Base-by-base conservation (phyloP, 148 eudicot genomes). In the Fagopyrum tataricum region DNA sequence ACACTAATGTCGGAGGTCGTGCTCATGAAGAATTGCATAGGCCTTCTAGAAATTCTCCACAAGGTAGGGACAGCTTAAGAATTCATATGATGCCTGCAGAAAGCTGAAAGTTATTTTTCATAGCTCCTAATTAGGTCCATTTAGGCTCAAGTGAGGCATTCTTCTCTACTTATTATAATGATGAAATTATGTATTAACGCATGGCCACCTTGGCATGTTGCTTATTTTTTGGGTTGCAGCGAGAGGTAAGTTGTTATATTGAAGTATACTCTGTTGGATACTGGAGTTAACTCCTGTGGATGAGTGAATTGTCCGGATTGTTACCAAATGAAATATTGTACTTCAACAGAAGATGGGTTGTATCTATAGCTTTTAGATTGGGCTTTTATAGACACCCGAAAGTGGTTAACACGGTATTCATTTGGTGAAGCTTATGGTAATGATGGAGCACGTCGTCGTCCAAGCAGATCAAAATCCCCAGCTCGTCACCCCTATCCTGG, bases 381-480 rank as follows among this genome's bases (percentile, higher is more conserved):
- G 85, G 89, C 88, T 86, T 79, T 80, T 79, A 69, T 75, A 80
- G 79, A 80, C 80, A 85, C 82, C 83, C 83, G 81, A 84, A 84
- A 82, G 84, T 82, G 85, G 88, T 92, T 90, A 89, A 92, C 87
- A 82, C 80, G 74, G 74, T 87, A 85, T 90, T 90, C 86, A 80
- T 92, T 90, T 90, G 85, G 77, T 92, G 99, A 92, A 96, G 99
- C 94, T 92, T 92, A 90, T 87, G 94, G 84, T 87, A 87, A 73
- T 86, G 90, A 87, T 78, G 97, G 99, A 82, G 94, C 86, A 52
- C 84, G 89, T 82, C 85, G 86, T 75, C 90, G 79, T 69, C 79
- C 99, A 82, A 90, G 92, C 82, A 85, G 70, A 81, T 96, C 97
- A 72, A 92, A 82, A 81, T 96, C 99, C 80, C 99, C 99, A n/a